phyloP scores from a whole-genome alignment of 2,329 filamentous ascomycete species.

The Alternaria gaisen region DNA sequence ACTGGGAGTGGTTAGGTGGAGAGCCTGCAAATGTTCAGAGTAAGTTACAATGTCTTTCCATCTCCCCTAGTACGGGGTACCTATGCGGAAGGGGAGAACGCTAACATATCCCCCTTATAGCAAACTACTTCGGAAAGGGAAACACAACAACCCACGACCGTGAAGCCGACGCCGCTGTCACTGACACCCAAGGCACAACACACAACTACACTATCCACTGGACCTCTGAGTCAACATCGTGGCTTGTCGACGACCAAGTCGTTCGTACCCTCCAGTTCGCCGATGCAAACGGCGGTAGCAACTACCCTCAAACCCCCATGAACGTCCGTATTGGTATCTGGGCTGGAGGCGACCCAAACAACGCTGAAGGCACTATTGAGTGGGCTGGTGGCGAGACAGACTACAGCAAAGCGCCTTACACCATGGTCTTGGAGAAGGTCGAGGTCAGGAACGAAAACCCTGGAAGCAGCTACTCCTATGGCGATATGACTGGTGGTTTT shows the following conservation, averaged over 20 bases:
- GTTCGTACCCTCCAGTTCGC: slow-evolving; percentile 68
- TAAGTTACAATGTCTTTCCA: slow-evolving; percentile 62
- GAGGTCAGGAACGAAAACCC: slow-evolving; percentile 61
- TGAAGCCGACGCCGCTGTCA: slow-evolving; percentile 65
- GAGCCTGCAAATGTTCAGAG: slow-evolving; percentile 69
- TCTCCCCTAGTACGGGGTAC: not conserved
- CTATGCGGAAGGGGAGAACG: not conserved
- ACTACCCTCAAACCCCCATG: slow-evolving; percentile 80
- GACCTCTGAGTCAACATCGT: slow-evolving; percentile 70
- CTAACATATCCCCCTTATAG: not conserved
- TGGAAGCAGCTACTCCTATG: slow-evolving; percentile 57
- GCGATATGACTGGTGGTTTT: slow-evolving; percentile 56
- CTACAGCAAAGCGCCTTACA: slow-evolving; percentile 56
- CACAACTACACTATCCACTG: slow-evolving; percentile 76
- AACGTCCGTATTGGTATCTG: slow-evolving; percentile 56
- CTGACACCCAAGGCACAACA: slow-evolving; percentile 60
- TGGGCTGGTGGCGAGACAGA: slow-evolving; percentile 70
- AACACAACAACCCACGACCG: slow-evolving; percentile 71
- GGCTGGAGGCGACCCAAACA: slow-evolving; percentile 56
- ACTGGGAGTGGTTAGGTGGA: slow-evolving; percentile 79
- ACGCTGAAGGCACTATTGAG: slow-evolving; percentile 64
- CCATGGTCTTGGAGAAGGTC: slow-evolving; percentile 59
- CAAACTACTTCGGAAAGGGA: slow-evolving; percentile 11
- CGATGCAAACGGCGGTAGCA: slow-evolving; percentile 61
- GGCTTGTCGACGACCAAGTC: slow-evolving; percentile 71